phyloP scores from a whole-genome alignment of 192 early-diverging fungal genomes.

The Backusella luteola region DNA sequence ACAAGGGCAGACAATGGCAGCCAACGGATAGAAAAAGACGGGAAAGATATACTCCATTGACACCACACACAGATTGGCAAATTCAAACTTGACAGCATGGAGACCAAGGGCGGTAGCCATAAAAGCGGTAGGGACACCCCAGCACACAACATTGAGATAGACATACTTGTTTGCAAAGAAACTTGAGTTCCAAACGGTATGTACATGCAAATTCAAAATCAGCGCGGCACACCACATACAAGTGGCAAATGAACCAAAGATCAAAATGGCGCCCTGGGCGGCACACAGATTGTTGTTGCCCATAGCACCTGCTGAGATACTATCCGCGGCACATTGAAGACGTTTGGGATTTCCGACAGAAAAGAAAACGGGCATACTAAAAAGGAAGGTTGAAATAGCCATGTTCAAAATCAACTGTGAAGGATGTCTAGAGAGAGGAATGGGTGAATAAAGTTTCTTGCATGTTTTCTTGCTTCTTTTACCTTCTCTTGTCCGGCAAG shows the following conservation, averaged over 20 bases:
- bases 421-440: constrained; percentile 17
- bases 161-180: constrained; percentile 43
- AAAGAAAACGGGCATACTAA: constrained; percentile 46
- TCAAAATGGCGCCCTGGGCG: constrained; percentile 48
- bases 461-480: too few relatives aligned
- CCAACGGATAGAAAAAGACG: constrained; percentile 56
- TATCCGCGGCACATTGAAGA: constrained; percentile 41
- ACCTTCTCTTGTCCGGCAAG: constrained; percentile 46
- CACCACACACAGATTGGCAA: constrained; percentile 50
- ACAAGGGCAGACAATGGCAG: constrained; percentile 45
- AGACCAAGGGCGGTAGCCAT: constrained; percentile 37
- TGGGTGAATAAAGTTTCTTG: too few relatives aligned
- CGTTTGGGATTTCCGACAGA: constrained; percentile 38
- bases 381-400: constrained; percentile 46
- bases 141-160: constrained; percentile 42
- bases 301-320: constrained; percentile 38
- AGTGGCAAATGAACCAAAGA: constrained; percentile 47
- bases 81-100: constrained; percentile 47
- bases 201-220: constrained; percentile 50
- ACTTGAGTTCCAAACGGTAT: constrained; percentile 56
- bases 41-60: constrained; percentile 34
- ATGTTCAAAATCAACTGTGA: constrained; percentile 48
- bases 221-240: constrained; percentile 43
- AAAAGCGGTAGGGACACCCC: constrained; percentile 43
- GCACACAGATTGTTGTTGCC: constrained; percentile 48